phyloP scores from a whole-genome alignment of 345 rosid genomes.

The Salix purpurea region DNA sequence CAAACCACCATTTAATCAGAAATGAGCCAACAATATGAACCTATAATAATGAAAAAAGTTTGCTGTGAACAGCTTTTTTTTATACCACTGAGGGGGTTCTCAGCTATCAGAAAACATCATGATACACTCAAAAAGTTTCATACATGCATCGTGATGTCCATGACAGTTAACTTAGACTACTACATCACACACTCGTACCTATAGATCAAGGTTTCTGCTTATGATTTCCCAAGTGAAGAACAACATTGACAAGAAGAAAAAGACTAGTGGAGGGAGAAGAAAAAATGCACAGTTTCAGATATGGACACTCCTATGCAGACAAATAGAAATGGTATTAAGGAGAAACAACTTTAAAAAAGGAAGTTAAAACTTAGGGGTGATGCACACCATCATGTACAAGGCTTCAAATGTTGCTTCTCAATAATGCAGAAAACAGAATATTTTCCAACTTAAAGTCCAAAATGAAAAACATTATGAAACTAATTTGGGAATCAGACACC shows the following conservation, averaged over 20 bases:
- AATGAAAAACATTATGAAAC: too few relatives aligned
- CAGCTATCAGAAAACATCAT: neutral
- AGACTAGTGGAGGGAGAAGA: neutral
- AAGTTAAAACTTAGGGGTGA: neutral
- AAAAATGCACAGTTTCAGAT: neutral
- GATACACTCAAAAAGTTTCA: neutral
- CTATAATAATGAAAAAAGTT: neutral
- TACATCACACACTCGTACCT: neutral
- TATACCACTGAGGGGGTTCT: neutral
- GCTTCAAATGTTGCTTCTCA: neutral
- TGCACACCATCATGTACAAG: neutral
- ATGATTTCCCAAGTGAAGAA: neutral
- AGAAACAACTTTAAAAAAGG: neutral
- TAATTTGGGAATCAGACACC: neutral
- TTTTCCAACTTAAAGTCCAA: neutral
- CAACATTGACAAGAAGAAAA: too few relatives aligned
- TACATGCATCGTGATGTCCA: too few relatives aligned
- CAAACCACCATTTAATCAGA: slow-evolving; percentile 2
- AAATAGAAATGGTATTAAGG: neutral
- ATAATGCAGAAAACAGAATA: neutral
- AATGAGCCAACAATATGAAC: neutral
- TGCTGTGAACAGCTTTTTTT: neutral
- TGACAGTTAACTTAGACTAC: neutral
- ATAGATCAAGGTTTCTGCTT: neutral
- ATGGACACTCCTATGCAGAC: neutral